Evolutionary conservation across 805 yeast genomes (phyloP).

Genomic region (Saccharomyces mikatae): DNA sequence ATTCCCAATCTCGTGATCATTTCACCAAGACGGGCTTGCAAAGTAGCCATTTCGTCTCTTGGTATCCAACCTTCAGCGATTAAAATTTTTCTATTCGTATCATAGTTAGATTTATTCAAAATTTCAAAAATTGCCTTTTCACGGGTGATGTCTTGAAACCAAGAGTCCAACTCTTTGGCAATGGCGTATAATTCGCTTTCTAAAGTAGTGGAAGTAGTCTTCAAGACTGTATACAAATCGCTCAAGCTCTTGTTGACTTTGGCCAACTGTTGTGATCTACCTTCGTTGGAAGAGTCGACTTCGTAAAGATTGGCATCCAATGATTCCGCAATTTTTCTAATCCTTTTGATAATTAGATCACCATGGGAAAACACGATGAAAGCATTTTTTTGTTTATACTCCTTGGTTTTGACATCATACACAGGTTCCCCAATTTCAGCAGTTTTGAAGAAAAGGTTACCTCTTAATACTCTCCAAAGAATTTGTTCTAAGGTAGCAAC

Average conservation of each 20-base stretch:
- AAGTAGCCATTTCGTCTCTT: conserved; percentile 38
- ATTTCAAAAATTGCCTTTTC: conserved; percentile 53
- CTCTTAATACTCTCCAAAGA: conserved; percentile 67
- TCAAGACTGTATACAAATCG: conserved; percentile 44
- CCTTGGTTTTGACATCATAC: conserved; percentile 46
- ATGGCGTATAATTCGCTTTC: conserved; percentile 60
- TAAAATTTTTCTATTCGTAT: conserved; percentile 53
- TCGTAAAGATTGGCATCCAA: conserved; percentile 55
- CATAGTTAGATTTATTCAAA: conserved; percentile 62
- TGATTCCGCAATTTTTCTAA: conserved; percentile 61
- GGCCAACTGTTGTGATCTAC: conserved; percentile 33
- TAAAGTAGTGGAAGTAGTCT: conserved; percentile 44
- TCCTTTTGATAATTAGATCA: conserved; percentile 48
- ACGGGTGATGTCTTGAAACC: conserved; percentile 47
- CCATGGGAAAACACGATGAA: conserved; percentile 70
- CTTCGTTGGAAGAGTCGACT: conserved; percentile 38
- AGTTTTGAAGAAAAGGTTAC: conserved; percentile 57
- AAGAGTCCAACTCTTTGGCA: conserved; percentile 49
- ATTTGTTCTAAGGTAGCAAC: conserved; percentile 55
- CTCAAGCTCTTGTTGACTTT: conserved; percentile 36
- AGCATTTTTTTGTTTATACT: conserved; percentile 45
- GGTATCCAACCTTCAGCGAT: conserved; percentile 77
- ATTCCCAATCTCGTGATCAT: conserved; percentile 27
- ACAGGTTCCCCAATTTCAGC: conserved; percentile 48
- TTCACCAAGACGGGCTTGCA: conserved; percentile 39